These are phyloP conservation scores for Leptographium galeiforme DNA, from an alignment of 2,329 filamentous ascomycete species.

Conservation along the genomic window DNA sequence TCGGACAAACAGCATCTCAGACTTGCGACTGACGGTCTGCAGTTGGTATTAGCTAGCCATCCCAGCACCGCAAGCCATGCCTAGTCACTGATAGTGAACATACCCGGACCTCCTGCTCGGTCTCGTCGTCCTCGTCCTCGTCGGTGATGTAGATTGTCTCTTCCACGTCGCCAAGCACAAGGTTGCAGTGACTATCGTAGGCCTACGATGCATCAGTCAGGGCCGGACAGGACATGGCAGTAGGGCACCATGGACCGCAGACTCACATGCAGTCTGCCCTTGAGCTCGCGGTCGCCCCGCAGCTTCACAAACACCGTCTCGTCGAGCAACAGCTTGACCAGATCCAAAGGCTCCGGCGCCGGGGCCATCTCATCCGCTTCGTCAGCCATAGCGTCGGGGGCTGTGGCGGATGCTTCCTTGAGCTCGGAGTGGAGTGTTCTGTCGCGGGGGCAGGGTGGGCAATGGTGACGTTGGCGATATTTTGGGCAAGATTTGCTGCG, in stretches of 20 bases:
- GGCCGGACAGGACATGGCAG: slow-evolving; percentile 18
- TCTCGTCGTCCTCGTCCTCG: slow-evolving; percentile 66
- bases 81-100: slow-evolving; percentile 12
- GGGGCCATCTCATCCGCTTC: slow-evolving; percentile 58
- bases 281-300: slow-evolving; percentile 85
- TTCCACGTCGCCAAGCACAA: slow-evolving; percentile 90
- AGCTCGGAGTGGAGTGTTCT: neutral
- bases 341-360: slow-evolving; percentile 84
- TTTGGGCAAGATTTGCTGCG: neutral
- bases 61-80: neutral
- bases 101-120: slow-evolving; percentile 48
- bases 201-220: slow-evolving; percentile 42
- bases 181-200: slow-evolving; percentile 96
- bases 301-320: slow-evolving; percentile 97
- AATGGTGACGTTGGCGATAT: neutral
- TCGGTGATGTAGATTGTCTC: slow-evolving; percentile 94
- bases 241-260: slow-evolving; percentile 25
- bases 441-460: neutral
- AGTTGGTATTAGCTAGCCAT: neutral
- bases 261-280: slow-evolving; percentile 71
- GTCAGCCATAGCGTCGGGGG: slow-evolving; percentile 56
- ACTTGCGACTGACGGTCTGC: slow-evolving; percentile 89
- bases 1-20: slow-evolving; percentile 97
- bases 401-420: neutral
- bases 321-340: slow-evolving; percentile 87